Conservation (phyloP, 2,329 filamentous ascomycete genomes). For the Aspergillus texensis region DNA sequence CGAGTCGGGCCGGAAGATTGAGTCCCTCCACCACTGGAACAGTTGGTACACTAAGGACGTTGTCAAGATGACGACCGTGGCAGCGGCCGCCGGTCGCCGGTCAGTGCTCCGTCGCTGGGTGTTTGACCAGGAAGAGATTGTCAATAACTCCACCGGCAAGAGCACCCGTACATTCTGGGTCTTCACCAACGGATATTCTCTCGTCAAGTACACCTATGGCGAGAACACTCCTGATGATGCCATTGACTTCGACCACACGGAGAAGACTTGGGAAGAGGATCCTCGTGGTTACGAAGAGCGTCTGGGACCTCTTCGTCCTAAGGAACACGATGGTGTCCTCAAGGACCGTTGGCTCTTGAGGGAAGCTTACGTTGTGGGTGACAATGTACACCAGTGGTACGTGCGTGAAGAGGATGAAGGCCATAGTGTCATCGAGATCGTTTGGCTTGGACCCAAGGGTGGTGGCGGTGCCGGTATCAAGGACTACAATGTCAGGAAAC, state of each 20-base stretch:
- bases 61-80: conserved; percentile 47
- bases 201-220: conserved; percentile 46
- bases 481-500: conserved; percentile 32
- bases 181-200: conserved; percentile 48
- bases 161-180: conserved; percentile 45
- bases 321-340: conserved; percentile 41
- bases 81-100: conserved; percentile 43
- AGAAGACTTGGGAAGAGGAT: conserved; percentile 50
- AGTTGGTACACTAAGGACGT: conserved; percentile 50
- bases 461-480: conserved; percentile 40
- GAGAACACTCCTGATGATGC: conserved; percentile 39
- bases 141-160: conserved; percentile 39
- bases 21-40: conserved; percentile 49
- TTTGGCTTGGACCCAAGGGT: conserved; percentile 46
- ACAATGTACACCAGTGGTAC: conserved; percentile 49
- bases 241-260: conserved; percentile 47
- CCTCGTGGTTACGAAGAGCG: conserved; percentile 43
- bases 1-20: conserved; percentile 47
- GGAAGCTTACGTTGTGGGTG: conserved; percentile 43
- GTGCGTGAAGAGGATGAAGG: conserved; percentile 42
- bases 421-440: conserved; percentile 47
- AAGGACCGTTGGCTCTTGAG: conserved; percentile 47
- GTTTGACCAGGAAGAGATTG: conserved; percentile 43
- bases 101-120: conserved; percentile 49
- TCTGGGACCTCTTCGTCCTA: conserved; percentile 43